These are phyloP conservation scores for Aspergillus nomiae DNA, from an alignment of 2,329 filamentous ascomycete genomes.

Conservation along the genomic window DNA sequence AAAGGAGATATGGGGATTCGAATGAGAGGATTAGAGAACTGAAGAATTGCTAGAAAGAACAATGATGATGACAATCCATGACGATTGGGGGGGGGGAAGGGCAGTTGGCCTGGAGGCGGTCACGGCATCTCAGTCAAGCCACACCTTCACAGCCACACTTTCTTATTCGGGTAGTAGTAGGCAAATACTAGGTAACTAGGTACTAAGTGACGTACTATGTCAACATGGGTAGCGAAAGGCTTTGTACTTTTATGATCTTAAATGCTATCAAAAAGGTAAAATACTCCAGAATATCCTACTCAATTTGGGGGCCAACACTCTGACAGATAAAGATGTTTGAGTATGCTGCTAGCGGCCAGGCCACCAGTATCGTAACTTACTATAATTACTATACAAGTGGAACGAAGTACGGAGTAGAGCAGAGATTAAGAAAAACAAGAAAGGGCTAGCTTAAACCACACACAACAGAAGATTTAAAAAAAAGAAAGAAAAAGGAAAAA, in stretches of 20 bases:
- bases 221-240: not conserved
- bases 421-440: not conserved
- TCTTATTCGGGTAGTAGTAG: not conserved
- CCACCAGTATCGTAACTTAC: not conserved
- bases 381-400: no score
- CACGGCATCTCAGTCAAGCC: conserved; percentile 2
- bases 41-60: conserved; percentile 5
- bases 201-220: not conserved
- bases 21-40: conserved; percentile 3
- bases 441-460: not conserved
- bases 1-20: not conserved
- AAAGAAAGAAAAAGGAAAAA: not conserved
- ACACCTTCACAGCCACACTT: conserved; percentile 7
- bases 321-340: not conserved
- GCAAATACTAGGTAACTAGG: not conserved
- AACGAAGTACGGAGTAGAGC: no score
- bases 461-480: not conserved
- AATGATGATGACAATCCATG: conserved; percentile 21
- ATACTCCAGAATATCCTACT: not conserved
- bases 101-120: conserved; percentile 21
- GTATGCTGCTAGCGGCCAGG: not conserved
- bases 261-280: not conserved
- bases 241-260: not conserved
- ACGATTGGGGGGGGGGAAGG: conserved; percentile 13
- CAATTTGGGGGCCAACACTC: not conserved